These are phyloP conservation scores for Aphanomyces cochlioides DNA, from an alignment of 352 stramenopile genomes.

Conservation along the genomic window DNA sequence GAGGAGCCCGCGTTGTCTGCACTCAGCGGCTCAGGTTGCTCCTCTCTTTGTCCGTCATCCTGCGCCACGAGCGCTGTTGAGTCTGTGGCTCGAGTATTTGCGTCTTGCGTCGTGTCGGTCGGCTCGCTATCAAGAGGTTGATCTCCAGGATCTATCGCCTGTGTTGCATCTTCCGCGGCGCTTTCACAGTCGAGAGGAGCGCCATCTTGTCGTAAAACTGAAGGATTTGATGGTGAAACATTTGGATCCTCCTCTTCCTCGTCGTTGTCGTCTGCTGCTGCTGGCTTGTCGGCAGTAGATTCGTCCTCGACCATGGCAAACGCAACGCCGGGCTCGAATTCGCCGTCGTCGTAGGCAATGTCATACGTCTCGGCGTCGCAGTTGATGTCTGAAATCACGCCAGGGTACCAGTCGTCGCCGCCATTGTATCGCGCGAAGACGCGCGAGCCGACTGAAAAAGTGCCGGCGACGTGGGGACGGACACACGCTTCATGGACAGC, in stretches of 20 bases:
- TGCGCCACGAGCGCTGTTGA: too few species aligned
- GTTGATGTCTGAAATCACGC: conserved; percentile 54
- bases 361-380: conserved; percentile 58
- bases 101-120: too few species aligned
- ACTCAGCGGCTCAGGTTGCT: too few species aligned
- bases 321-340: conserved; percentile 57
- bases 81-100: too few species aligned
- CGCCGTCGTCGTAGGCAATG: conserved; percentile 77
- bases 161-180: too few species aligned
- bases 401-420: conserved; percentile 66
- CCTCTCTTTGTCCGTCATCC: too few species aligned
- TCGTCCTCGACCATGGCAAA: conserved; percentile 48
- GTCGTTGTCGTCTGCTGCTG: not conserved
- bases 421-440: conserved; percentile 64
- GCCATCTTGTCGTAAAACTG: too few species aligned
- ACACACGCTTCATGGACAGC: conserved; percentile 44
- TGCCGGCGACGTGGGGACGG: conserved; percentile 52
- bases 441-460: conserved; percentile 66
- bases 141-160: too few species aligned
- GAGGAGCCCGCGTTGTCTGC: too few species aligned
- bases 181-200: too few species aligned
- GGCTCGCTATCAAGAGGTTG: too few species aligned
- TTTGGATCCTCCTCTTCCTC: not conserved
- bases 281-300: not conserved
- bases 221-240: too few species aligned